Conservation (phyloP, 768 basidiomycete species). For the Boletellus ananiceps region DNA sequence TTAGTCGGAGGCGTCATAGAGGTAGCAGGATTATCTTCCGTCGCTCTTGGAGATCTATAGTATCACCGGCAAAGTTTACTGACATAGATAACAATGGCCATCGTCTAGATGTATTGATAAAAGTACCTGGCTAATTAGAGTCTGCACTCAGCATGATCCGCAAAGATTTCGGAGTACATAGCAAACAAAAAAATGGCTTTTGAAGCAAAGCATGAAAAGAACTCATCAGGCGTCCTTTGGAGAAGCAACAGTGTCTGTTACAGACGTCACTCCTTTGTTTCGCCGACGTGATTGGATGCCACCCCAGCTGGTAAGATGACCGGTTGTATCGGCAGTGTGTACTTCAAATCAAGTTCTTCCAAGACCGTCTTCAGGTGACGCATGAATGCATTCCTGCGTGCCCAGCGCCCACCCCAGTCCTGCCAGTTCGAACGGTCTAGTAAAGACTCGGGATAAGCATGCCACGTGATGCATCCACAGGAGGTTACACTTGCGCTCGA, state of each 20-base stretch:
- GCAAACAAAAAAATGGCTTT: too few relatives aligned
- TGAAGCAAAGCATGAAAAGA: too few relatives aligned
- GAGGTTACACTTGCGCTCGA: constrained; percentile 56
- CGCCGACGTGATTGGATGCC: neutral
- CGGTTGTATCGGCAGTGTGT: constrained; percentile 70
- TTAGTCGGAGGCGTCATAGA: constrained; percentile 93
- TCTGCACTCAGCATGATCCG: constrained; percentile 4
- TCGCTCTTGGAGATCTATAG: constrained; percentile 47
- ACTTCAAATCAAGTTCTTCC: constrained; percentile 70
- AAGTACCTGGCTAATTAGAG: constrained; percentile 10
- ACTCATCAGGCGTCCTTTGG: neutral
- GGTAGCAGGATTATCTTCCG: constrained; percentile 74
- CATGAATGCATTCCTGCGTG: constrained; percentile 72
- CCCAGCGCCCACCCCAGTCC: constrained; percentile 81
- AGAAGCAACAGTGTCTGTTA: neutral
- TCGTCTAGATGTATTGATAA: neutral
- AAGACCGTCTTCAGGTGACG: constrained; percentile 62
- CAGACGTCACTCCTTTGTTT: neutral
- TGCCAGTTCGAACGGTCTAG: constrained; percentile 80
- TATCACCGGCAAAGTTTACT: too few relatives aligned
- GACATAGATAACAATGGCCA: neutral
- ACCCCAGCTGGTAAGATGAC: constrained; percentile 43
- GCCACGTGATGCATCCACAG: neutral
- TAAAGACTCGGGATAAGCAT: constrained; percentile 2
- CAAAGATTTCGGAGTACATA: too few relatives aligned